Conservation (phyloP, 2,329 filamentous ascomycete genomes). For the Curvularia hawaiiensis region DNA sequence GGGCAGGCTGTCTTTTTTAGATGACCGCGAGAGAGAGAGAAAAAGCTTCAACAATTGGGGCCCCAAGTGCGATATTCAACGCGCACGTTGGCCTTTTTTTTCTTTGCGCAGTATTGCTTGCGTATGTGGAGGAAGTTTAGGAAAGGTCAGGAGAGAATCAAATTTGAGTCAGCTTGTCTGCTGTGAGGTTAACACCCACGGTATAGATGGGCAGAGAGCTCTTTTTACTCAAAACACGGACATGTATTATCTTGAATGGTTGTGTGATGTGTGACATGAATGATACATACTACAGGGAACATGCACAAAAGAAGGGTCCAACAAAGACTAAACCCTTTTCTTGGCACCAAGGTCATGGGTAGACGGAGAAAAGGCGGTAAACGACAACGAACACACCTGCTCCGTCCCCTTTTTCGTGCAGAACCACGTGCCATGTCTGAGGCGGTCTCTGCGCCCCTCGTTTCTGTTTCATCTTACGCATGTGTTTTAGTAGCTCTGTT, state of each 20-base stretch:
- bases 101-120: background rate
- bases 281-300: too few species aligned
- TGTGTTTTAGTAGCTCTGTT: too few species aligned
- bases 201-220: background rate
- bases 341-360: too few species aligned
- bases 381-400: too few species aligned
- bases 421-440: background rate
- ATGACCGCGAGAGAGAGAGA: constrained; percentile 3
- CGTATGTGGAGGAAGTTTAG: background rate
- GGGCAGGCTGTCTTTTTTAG: constrained; percentile 18
- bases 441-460: too few species aligned
- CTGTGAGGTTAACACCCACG: background rate
- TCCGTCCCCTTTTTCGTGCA: background rate
- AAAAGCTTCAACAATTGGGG: constrained; percentile 34
- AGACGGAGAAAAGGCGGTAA: too few species aligned
- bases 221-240: background rate
- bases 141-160: background rate
- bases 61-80: constrained; percentile 37
- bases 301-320: too few species aligned
- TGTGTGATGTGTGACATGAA: background rate
- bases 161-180: background rate
- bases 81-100: constrained; percentile 24
- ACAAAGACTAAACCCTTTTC: too few species aligned
- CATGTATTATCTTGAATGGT: background rate
- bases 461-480: too few species aligned